Percentiles rank a stretch among this genome's conserved stretches.
These are phyloP conservation scores for Cochliopodium minus DNA, from an alignment of 208 protist genomes.

Conservation along the genomic window DNA sequence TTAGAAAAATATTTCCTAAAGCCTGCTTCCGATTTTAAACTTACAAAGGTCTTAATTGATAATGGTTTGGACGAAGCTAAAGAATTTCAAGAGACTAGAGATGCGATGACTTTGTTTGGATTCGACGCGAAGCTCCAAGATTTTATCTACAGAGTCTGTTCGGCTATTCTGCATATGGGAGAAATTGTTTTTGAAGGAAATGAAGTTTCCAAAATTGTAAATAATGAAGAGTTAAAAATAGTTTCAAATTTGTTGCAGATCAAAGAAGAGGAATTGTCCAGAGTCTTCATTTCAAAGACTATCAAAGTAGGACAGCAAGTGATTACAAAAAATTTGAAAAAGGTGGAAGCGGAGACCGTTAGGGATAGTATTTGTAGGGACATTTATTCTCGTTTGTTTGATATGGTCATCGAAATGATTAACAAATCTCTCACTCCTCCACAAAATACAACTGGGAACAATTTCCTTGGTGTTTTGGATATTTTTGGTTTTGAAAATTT, in stretches of 20 bases:
- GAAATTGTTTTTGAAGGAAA: constrained; percentile 38
- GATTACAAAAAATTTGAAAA: not conserved
- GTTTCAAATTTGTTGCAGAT: constrained; percentile 21
- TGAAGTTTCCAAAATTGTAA: constrained; percentile 3
- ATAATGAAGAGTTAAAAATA: constrained; percentile 12
- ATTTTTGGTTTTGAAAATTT: constrained; percentile 61
- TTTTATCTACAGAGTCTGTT: constrained; percentile 24
- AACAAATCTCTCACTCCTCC: constrained; percentile 27
- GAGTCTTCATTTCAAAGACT: constrained; percentile 15
- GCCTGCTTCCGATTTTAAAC: constrained; percentile 26
- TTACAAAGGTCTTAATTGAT: constrained; percentile 20
- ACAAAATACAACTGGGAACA: not conserved
- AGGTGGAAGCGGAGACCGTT: not conserved
- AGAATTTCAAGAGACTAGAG: constrained; percentile 23
- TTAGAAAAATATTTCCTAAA: constrained; percentile 22
- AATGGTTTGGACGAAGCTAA: constrained; percentile 32
- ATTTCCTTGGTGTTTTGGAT: constrained; percentile 53
- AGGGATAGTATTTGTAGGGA: constrained; percentile 36
- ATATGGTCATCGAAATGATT: constrained; percentile 42
- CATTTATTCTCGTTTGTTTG: constrained; percentile 51
- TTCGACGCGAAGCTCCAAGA: constrained; percentile 24
- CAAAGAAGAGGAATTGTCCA: constrained; percentile 8
- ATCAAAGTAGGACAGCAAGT: not conserved
- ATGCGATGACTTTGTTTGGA: constrained; percentile 18
- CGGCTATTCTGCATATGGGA: constrained; percentile 46